phyloP scores from a whole-genome alignment of 306 rosid genomes.

The Clitoria ternatea region DNA sequence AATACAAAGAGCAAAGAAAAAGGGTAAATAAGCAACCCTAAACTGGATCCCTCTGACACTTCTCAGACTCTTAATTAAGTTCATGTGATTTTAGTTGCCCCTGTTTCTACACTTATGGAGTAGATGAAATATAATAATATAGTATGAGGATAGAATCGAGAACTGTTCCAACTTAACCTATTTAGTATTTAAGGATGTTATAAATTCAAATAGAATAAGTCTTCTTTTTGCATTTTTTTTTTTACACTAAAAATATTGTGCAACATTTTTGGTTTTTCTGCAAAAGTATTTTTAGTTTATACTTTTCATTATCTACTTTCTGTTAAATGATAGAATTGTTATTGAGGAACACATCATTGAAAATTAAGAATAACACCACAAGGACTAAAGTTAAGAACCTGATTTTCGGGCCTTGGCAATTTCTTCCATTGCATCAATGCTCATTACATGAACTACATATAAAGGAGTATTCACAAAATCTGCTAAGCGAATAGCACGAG shows the following conservation, averaged over 20 bases:
- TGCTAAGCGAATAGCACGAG: constrained; percentile 87
- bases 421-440: constrained; percentile 98
- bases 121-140: not conserved
- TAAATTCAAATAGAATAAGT: not conserved
- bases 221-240: not conserved
- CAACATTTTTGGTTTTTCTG: not conserved
- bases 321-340: not conserved
- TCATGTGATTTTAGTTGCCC: not conserved
- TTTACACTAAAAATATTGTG: not conserved
- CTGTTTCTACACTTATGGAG: not conserved
- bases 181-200: not conserved
- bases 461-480: constrained; percentile 83
- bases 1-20: not conserved
- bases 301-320: not conserved
- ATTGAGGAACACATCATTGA: not conserved
- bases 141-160: not conserved
- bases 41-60: not conserved
- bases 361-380: constrained; percentile 1
- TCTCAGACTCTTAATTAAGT: not conserved
- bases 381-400: constrained; percentile 47
- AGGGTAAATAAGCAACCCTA: not conserved
- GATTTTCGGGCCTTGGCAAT: constrained; percentile 82
- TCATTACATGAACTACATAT: constrained; percentile 94
- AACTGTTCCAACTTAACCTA: not conserved
- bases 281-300: not conserved